These are phyloP conservation scores for Exophiala alcalophila DNA, from an alignment of 2,329 filamentous ascomycete genomes.

Conservation along the genomic window DNA sequence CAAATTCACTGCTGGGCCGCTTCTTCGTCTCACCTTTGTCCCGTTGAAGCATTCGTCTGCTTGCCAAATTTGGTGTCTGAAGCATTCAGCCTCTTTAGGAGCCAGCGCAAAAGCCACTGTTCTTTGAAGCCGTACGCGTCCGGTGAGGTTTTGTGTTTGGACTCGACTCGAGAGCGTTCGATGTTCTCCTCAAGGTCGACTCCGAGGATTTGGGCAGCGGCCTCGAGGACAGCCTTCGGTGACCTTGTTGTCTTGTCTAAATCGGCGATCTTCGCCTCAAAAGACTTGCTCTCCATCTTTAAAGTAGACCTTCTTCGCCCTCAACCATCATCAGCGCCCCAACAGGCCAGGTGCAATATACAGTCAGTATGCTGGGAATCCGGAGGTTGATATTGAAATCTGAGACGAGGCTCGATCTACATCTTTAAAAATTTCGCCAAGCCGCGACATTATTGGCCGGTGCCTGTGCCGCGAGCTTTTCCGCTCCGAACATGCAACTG, in stretches of 20 bases:
- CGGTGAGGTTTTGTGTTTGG: constrained; percentile 1
- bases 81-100: constrained; percentile 58
- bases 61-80: constrained; percentile 27
- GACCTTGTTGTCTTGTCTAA: constrained; percentile 44
- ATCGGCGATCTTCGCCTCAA: constrained; percentile 30
- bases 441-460: too few species aligned
- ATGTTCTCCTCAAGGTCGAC: constrained; percentile 38
- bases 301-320: not conserved
- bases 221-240: constrained; percentile 40
- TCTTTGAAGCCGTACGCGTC: constrained; percentile 45
- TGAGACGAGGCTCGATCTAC: too few species aligned
- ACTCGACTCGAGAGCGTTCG: constrained; percentile 24
- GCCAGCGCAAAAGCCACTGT: constrained; percentile 66
- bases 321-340: constrained; percentile 4
- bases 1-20: not conserved
- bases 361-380: too few species aligned
- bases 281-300: constrained; percentile 19
- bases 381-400: too few species aligned
- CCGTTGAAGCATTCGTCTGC: not conserved
- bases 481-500: too few species aligned
- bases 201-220: constrained; percentile 45
- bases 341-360: too few species aligned
- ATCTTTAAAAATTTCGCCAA: too few species aligned
- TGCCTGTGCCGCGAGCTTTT: too few species aligned
- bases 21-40: not conserved